Conservation (phyloP, 768 basidiomycete species). For the Rubroboletus pulcherrimus region DNA sequence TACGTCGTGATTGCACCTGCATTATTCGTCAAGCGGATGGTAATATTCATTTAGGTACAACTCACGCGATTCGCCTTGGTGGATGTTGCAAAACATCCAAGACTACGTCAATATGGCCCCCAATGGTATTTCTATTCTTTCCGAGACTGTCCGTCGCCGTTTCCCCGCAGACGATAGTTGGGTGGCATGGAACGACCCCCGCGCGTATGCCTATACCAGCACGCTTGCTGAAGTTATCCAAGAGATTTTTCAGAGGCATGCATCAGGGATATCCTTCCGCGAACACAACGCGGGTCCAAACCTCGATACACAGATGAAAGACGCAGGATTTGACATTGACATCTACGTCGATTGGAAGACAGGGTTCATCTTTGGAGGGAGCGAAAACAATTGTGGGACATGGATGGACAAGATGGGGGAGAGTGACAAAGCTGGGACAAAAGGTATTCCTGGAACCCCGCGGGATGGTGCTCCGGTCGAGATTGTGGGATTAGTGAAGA, state of each 20-base stretch:
- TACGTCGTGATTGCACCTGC: slow-evolving; percentile 30
- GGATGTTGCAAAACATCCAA: slow-evolving; percentile 98
- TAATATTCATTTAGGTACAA: slow-evolving; percentile 60
- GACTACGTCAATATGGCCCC: slow-evolving; percentile 86
- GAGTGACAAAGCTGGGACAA: slow-evolving; percentile 84
- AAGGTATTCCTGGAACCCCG: slow-evolving; percentile 94
- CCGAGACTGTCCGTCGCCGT: slow-evolving; percentile 82
- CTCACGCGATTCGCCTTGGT: slow-evolving; percentile 98
- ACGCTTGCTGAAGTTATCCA: slow-evolving; percentile 94
- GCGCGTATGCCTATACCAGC: slow-evolving; percentile 77
- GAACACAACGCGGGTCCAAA: slow-evolving; percentile 96
- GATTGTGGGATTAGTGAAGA: slow-evolving; percentile 91
- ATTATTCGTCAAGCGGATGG: background rate
- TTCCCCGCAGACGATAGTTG: slow-evolving; percentile 94
- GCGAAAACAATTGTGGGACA: slow-evolving; percentile 80
- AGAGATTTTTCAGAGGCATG: slow-evolving; percentile 93
- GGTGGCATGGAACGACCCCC: slow-evolving; percentile 86
- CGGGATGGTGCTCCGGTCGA: slow-evolving; percentile 95
- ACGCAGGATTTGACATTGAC: slow-evolving; percentile 89
- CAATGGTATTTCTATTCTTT: slow-evolving; percentile 75
- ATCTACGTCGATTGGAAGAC: slow-evolving; percentile 96
- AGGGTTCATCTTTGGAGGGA: slow-evolving; percentile 88
- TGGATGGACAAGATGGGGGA: slow-evolving; percentile 99
- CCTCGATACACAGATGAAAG: slow-evolving; percentile 96
- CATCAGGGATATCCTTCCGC: slow-evolving; percentile 86